Base-by-base conservation (phyloP, 2,329 filamentous ascomycete genomes). In the Aspergillus latus region DNA sequence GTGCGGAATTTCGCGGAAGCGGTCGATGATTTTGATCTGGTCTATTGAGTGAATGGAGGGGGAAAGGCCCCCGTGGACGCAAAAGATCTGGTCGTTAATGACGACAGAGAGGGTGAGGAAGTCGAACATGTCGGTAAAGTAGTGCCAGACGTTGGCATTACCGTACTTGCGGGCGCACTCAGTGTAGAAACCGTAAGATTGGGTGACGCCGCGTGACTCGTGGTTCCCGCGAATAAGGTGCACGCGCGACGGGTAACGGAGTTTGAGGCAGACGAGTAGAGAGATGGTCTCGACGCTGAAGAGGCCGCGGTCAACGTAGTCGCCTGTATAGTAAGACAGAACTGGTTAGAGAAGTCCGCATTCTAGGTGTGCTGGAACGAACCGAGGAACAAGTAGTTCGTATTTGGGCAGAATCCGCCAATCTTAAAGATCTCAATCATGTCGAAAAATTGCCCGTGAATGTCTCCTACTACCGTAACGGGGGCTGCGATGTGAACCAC, bases 101-200 rank as follows among this genome's bases (percentile, higher is more conserved):
- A 99, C 93, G 59, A 97, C 95, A 67, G 90, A 96, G 56, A 99
- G 80, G 6, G 93, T 97, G 62, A 99, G 82, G 74, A 96, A 99
- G 77, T 99, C 94, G 76, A 99, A 99, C 92, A 99, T 97, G 78
- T 99, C 94, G 63, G 94, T 99, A 72, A 99, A 99, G 74, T 97
- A 94, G 76, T 99, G 94, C 94, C 94, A 99, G 21, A 99, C 94
- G 68, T 94, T 97, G 62, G 94, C 92, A 71, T 96, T 97, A 72
- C 94, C 94, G 76, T 99, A 99, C 77, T 99, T 99, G 65, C 94
- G 88, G 16, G 89, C 92, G 76, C 94, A 99, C 73, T 99, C 94
- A 21, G 94, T 97, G 73, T 99, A 99, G 78, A 99, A 99, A 56
- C 94, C 94, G 76, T 99, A 99, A 29, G 93, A 97, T 76, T 99